These are phyloP conservation scores for Xylaria palmicola DNA, from an alignment of 495 filamentous ascomycete genomes.

Conservation along the genomic window DNA sequence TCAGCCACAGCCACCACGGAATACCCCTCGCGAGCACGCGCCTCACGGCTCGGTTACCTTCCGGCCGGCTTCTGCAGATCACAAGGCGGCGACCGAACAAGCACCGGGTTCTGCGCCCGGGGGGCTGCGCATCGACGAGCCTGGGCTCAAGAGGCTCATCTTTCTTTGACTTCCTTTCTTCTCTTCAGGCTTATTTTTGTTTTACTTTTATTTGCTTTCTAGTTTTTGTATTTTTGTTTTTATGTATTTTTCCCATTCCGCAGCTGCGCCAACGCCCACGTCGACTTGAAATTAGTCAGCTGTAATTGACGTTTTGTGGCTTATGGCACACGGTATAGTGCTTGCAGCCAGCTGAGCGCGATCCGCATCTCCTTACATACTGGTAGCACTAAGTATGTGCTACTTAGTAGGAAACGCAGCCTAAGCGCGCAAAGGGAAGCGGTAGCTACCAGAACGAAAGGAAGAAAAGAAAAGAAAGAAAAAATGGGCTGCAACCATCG, in stretches of 20 bases:
- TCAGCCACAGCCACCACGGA: background rate
- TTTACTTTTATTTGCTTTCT: too few relatives aligned
- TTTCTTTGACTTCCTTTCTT: background rate
- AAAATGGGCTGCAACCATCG: too few relatives aligned
- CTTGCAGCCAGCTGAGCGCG: background rate
- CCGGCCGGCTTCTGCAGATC: constrained; percentile 4
- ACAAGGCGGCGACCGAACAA: background rate
- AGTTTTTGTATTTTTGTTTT: too few relatives aligned
- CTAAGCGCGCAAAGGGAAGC: background rate
- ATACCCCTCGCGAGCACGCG: constrained; percentile 3
- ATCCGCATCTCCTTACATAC: background rate
- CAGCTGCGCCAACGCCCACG: too few relatives aligned
- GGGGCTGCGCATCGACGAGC: background rate
- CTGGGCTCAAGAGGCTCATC: background rate
- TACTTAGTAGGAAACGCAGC: too few relatives aligned
- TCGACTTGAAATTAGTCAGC: too few relatives aligned
- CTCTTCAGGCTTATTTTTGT: too few relatives aligned
- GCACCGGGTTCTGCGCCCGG: background rate
- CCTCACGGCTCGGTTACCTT: constrained; percentile 8
- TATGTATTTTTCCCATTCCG: too few relatives aligned
- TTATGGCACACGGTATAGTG: too few relatives aligned
- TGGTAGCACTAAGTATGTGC: too few relatives aligned
- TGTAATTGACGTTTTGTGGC: background rate
- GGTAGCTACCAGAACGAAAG: background rate
- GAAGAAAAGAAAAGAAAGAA: too few relatives aligned